These are phyloP conservation scores for Yamadazyma oceani DNA, from an alignment of 1,139 yeast genomes.

Conservation along the genomic window DNA sequence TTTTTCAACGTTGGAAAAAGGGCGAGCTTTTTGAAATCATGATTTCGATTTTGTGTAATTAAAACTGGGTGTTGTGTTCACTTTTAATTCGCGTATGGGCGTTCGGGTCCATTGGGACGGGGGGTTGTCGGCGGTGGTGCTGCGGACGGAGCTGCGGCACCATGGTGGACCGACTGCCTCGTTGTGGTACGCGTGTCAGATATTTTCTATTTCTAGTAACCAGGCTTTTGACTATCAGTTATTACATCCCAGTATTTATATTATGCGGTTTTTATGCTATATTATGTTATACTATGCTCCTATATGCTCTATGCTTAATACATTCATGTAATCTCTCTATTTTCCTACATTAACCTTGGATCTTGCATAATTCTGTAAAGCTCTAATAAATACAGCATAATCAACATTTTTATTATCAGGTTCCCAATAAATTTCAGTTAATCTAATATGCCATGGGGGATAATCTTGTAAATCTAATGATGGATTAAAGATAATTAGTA, in stretches of 20 bases:
- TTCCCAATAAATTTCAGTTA: slow-evolving; percentile 89
- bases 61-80: slow-evolving; percentile 1
- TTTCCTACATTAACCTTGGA: slow-evolving; percentile 89
- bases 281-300: too few species aligned
- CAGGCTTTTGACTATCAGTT: too few species aligned
- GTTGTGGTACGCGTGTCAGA: too few species aligned
- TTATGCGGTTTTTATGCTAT: too few species aligned
- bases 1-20: slow-evolving; percentile 15
- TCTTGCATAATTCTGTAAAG: slow-evolving; percentile 72
- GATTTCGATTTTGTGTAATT: slow-evolving; percentile 5
- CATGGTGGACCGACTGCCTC: too few species aligned
- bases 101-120: not conserved
- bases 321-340: too few species aligned
- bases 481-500: slow-evolving; percentile 83
- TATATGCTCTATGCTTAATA: too few species aligned
- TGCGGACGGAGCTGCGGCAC: too few species aligned
- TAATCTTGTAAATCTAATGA: slow-evolving; percentile 84
- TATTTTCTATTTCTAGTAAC: too few species aligned
- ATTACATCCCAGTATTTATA: too few species aligned
- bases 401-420: slow-evolving; percentile 77
- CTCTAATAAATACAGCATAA: slow-evolving; percentile 83
- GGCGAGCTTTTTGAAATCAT: slow-evolving; percentile 8
- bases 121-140: too few species aligned
- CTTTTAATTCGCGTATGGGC: not conserved
- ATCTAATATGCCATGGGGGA: slow-evolving; percentile 97